Conservation (phyloP, 306 rosid species). For the Cucurbita argyrosperma region DNA sequence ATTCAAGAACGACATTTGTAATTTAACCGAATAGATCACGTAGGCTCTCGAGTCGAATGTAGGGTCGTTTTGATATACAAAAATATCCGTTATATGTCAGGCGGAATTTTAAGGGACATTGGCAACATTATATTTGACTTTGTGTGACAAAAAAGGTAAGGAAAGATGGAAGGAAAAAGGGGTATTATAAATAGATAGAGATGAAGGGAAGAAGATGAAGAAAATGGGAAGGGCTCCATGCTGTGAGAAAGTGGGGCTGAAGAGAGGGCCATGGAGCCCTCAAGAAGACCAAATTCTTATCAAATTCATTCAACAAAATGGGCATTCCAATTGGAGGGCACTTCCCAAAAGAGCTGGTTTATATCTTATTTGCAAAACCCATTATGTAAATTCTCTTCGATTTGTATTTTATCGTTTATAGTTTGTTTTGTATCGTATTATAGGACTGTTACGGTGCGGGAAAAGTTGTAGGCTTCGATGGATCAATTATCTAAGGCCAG, state of each 20-base stretch:
- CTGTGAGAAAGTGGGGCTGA: slow-evolving; percentile 3
- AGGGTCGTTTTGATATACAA: no score
- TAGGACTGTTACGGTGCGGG: background rate
- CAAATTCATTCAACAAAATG: background rate
- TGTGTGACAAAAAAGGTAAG: background rate
- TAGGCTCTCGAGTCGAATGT: no score
- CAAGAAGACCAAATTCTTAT: slow-evolving; percentile 10
- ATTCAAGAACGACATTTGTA: no score
- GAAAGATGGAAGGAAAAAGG: background rate
- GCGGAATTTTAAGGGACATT: background rate
- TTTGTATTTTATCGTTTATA: background rate
- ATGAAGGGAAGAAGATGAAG: background rate
- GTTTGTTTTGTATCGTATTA: background rate
- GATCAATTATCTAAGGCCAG: slow-evolving; percentile 3
- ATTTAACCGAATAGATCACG: no score
- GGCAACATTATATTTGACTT: background rate
- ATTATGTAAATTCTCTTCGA: background rate
- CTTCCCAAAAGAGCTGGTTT: slow-evolving; percentile 3
- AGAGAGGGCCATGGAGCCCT: slow-evolving; percentile 5
- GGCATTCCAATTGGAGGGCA: slow-evolving; percentile 9
- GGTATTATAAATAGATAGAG: background rate
- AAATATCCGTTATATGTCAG: background rate
- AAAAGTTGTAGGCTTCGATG: slow-evolving; percentile 2
- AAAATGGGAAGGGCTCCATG: slow-evolving; percentile 10
- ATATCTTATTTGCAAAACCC: background rate